These are phyloP conservation scores for Chrysoporthe austroafricana DNA, from an alignment of 2,329 filamentous ascomycete species.

Conservation along the genomic window DNA sequence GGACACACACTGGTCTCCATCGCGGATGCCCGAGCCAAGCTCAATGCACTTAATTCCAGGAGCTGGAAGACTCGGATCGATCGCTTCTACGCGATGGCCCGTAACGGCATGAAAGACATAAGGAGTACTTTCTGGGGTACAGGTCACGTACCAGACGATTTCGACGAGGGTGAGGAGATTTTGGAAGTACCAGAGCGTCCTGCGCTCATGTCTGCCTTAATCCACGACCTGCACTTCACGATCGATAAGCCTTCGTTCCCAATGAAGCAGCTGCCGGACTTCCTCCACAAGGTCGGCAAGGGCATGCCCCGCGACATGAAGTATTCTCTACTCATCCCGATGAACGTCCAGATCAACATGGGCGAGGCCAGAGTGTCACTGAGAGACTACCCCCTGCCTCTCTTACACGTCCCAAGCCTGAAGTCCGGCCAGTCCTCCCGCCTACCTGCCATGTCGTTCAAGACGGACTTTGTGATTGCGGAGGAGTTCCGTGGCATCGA, in stretches of 20 bases:
- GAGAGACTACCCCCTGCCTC: slow-evolving; percentile 89
- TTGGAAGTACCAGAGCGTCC: slow-evolving; percentile 84
- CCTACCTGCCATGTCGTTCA: slow-evolving; percentile 79
- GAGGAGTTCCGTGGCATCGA: slow-evolving; percentile 86
- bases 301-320: slow-evolving; percentile 92
- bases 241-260: slow-evolving; percentile 95
- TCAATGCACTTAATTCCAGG: slow-evolving; percentile 81
- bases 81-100: slow-evolving; percentile 69
- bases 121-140: slow-evolving; percentile 80
- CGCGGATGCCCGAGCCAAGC: slow-evolving; percentile 73
- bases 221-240: slow-evolving; percentile 82
- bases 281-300: slow-evolving; percentile 89
- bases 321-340: slow-evolving; percentile 86
- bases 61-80: slow-evolving; percentile 95
- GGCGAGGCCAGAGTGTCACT: slow-evolving; percentile 85
- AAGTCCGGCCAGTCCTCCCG: slow-evolving; percentile 78
- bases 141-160: slow-evolving; percentile 79
- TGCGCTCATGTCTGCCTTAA: slow-evolving; percentile 76
- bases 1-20: slow-evolving; percentile 73
- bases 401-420: slow-evolving; percentile 86
- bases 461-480: slow-evolving; percentile 91
- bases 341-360: slow-evolving; percentile 88
- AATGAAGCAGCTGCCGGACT: slow-evolving; percentile 77
- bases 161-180: slow-evolving; percentile 82
- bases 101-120: slow-evolving; percentile 75